phyloP scores from a whole-genome alignment of 2,329 filamentous ascomycete species.

The Lasiodiplodia gonubiensis region DNA sequence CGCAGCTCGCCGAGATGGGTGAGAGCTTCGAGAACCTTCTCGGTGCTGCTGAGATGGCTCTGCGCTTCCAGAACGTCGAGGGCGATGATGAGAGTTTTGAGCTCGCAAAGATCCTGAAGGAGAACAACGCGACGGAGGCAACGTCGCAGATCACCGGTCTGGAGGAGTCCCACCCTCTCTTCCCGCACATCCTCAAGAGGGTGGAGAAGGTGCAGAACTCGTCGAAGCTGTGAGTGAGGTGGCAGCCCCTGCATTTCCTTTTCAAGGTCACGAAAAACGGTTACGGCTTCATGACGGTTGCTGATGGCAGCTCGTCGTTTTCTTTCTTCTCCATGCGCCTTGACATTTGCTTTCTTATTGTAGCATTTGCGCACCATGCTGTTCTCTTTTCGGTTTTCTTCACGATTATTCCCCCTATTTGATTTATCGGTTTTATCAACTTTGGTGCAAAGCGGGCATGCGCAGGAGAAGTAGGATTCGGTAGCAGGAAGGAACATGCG shows the following conservation, averaged over 20 bases:
- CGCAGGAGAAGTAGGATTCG: slow-evolving; percentile 5
- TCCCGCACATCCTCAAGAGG: slow-evolving; percentile 73
- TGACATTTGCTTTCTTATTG: slow-evolving; percentile 1
- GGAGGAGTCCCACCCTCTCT: slow-evolving; percentile 77
- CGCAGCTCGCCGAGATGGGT: slow-evolving; percentile 82
- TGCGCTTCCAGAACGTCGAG: slow-evolving; percentile 94
- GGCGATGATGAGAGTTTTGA: slow-evolving; percentile 88
- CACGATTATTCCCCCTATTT: slow-evolving; percentile 25
- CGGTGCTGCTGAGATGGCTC: slow-evolving; percentile 84
- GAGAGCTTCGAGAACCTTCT: slow-evolving; percentile 76
- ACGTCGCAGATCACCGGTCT: slow-evolving; percentile 83
- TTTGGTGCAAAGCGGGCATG: slow-evolving; percentile 21
- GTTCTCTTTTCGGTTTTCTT: slow-evolving; percentile 22
- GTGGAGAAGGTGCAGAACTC: slow-evolving; percentile 78
- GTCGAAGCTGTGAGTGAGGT: slow-evolving; percentile 15
- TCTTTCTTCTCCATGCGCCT: background rate
- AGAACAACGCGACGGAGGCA: slow-evolving; percentile 73
- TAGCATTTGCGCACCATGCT: background rate
- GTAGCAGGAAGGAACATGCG: background rate
- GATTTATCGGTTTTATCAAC: slow-evolving; percentile 14
- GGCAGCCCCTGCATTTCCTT: slow-evolving; percentile 4
- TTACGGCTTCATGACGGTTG: slow-evolving; percentile 16
- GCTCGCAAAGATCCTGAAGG: slow-evolving; percentile 83
- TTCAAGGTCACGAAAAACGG: slow-evolving; percentile 17
- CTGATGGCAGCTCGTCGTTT: slow-evolving; percentile 5